Evolutionary conservation across 257 asterid genomes (phyloP), one percentile per base, ranked within the genome.

Genomic region (Solanum appendiculatum): DNA sequence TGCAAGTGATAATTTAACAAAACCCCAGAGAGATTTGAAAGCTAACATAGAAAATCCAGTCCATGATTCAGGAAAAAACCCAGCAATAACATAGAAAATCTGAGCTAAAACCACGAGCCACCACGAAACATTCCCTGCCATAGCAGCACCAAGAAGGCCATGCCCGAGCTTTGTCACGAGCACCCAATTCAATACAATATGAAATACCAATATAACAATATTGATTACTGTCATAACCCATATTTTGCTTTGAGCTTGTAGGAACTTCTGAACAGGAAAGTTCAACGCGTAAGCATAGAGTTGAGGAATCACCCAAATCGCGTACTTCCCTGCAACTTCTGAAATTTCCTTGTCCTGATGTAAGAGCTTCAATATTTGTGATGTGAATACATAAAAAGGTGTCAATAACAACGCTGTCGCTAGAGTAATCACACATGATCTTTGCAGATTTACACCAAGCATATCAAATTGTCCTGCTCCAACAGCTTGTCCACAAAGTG

Each of bases 401-500:
- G 91, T 33, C 4, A 96, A 89, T 11, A 91, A 15, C 3, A 95
- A 39, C 39, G 96, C 84, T 2, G 98, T 92, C 56, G 69, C 86
- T 2, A 89, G n/a, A 31, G 94, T 92, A 33, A 96, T 92, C 13
- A 96, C 87, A 90, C 94, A 94, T 51, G 99, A 96, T 88, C 98
- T 90, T 90, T 96, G 99, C 87, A 92, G 42, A 86, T 95, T 92
- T 29, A 96, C 80, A 25, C 99, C 99, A 31, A 96, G 97, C 96
- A 90, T 94, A 5, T 89, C 89, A 20, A 72, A 88, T 70, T 94
- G 93, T 11, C 92, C 97, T 1, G 98, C 98, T 3, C 99, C 99
- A 54, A 93, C 96, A 0, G 99, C 99, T 46, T 96, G 99, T 23
- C 99, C 99, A 40, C 98, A 94, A 1, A 96, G 96, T 4, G 99